phyloP scores from a whole-genome alignment of 805 yeast species.

The Maudiozyma saulgeensis region DNA sequence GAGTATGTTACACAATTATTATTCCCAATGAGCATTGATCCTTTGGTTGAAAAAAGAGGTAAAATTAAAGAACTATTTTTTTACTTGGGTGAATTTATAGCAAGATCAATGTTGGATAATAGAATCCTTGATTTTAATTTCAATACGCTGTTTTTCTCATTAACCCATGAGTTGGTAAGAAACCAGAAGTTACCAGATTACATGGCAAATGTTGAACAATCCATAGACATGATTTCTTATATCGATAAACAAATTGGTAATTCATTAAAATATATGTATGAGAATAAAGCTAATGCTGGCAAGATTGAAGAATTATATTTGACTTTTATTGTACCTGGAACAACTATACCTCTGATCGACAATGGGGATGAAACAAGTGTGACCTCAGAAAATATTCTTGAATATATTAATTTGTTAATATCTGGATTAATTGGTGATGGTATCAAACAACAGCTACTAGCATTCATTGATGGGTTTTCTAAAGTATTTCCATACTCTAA shows the following conservation, averaged over 20 bases:
- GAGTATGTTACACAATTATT: slow-evolving; percentile 40
- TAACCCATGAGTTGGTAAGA: slow-evolving; percentile 32
- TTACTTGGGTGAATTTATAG: slow-evolving; percentile 72
- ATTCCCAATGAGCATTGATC: slow-evolving; percentile 59
- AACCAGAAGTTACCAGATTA: slow-evolving; percentile 5
- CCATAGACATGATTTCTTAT: slow-evolving; percentile 32
- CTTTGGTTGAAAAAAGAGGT: slow-evolving; percentile 28
- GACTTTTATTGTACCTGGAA: slow-evolving; percentile 71
- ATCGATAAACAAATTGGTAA: slow-evolving; percentile 53
- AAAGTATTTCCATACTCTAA: slow-evolving; percentile 73
- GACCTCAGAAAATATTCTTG: slow-evolving; percentile 42
- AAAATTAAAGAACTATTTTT: slow-evolving; percentile 46
- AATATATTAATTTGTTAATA: slow-evolving; percentile 47
- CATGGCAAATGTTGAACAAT: slow-evolving; percentile 5
- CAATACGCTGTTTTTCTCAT: slow-evolving; percentile 57
- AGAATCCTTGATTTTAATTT: slow-evolving; percentile 77
- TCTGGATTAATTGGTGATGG: slow-evolving; percentile 58
- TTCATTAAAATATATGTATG: slow-evolving; percentile 44
- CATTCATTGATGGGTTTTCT: slow-evolving; percentile 74
- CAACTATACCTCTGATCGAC: slow-evolving; percentile 45
- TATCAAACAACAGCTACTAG: slow-evolving; percentile 48
- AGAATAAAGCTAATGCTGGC: slow-evolving; percentile 30
- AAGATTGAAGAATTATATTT: slow-evolving; percentile 42
- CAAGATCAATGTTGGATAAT: slow-evolving; percentile 80
- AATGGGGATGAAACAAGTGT: slow-evolving; percentile 47